Percentiles rank a stretch among this genome's conserved stretches.
phyloP scores from a whole-genome alignment of 75 land plant genomes.

The Selaginella moellendorffii region DNA sequence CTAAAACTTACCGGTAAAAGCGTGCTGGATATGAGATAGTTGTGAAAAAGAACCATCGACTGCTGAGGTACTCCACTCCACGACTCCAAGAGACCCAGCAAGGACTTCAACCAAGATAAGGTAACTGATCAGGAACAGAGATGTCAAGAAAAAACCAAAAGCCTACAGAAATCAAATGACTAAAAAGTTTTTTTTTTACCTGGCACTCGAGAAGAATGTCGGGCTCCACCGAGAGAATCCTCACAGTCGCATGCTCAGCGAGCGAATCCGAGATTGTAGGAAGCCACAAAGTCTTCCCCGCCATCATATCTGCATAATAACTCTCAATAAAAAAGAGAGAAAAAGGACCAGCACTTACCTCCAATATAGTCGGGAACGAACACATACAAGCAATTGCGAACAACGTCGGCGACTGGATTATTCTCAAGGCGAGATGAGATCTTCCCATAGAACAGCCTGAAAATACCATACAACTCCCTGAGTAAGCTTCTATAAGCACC shows the following conservation, averaged over 20 bases:
- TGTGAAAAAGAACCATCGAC: slow-evolving; percentile 66
- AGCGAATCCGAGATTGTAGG: slow-evolving; percentile 65
- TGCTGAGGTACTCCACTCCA: slow-evolving; percentile 37
- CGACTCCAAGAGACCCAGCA: slow-evolving; percentile 61
- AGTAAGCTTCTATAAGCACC: slow-evolving; percentile 54
- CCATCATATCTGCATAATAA: slow-evolving; percentile 52
- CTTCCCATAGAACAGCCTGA: slow-evolving; percentile 77
- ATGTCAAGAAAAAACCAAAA: no score
- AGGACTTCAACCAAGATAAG: slow-evolving; percentile 39
- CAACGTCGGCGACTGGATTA: slow-evolving; percentile 60
- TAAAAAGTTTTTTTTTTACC: no score
- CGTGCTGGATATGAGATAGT: slow-evolving; percentile 69
- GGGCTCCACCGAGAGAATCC: slow-evolving; percentile 58
- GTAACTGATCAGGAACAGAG: neutral
- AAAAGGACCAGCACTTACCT: slow-evolving; percentile 33
- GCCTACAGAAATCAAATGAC: no score
- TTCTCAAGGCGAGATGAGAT: slow-evolving; percentile 58
- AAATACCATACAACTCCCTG: slow-evolving; percentile 69
- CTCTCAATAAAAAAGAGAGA: neutral
- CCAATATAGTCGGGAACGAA: slow-evolving; percentile 73
- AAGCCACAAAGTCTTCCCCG: slow-evolving; percentile 58
- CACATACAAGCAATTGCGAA: slow-evolving; percentile 52
- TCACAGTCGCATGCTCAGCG: slow-evolving; percentile 69
- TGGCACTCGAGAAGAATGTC: slow-evolving; percentile 79
- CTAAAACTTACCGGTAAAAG: slow-evolving; percentile 60